phyloP scores from a whole-genome alignment of 768 basidiomycete genomes.

The Phylloporus sp. region DNA sequence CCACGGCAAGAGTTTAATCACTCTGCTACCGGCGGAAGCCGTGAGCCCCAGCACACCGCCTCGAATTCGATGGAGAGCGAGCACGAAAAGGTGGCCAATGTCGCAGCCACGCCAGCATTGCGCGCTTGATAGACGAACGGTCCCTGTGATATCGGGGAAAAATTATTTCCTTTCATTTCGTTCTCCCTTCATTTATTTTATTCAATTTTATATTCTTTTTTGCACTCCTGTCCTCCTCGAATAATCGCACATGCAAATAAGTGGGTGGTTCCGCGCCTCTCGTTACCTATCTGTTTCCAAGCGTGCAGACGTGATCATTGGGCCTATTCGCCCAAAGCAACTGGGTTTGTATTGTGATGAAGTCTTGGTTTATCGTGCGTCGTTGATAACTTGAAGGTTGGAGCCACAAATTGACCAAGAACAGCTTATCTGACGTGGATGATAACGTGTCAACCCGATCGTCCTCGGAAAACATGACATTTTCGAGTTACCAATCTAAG shows the following conservation, averaged over 20 bases:
- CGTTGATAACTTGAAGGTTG: too few species aligned
- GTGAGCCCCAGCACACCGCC: constrained; percentile 32
- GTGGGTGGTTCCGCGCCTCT: not conserved
- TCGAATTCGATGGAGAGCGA: constrained; percentile 28
- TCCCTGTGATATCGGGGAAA: not conserved
- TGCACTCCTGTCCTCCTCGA: not conserved
- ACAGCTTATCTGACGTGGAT: too few species aligned
- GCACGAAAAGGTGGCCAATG: constrained; percentile 18
- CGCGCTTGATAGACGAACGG: not conserved
- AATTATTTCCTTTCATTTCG: not conserved
- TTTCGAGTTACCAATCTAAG: too few species aligned
- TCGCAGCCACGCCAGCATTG: not conserved
- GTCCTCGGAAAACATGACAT: too few species aligned
- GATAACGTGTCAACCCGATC: too few species aligned
- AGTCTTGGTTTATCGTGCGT: too few species aligned
- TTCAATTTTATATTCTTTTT: not conserved
- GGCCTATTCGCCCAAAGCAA: not conserved
- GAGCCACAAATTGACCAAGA: too few species aligned
- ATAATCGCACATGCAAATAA: not conserved
- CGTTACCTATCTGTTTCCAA: not conserved
- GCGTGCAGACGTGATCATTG: too few species aligned
- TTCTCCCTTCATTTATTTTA: not conserved
- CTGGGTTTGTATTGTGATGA: too few species aligned
- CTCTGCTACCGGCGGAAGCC: constrained; percentile 26
- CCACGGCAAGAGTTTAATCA: constrained; percentile 30